Evolutionary conservation across 768 basidiomycete species (phyloP), one percentile per base, ranked within the genome.

Genomic region (Termitomyces sp.): DNA sequence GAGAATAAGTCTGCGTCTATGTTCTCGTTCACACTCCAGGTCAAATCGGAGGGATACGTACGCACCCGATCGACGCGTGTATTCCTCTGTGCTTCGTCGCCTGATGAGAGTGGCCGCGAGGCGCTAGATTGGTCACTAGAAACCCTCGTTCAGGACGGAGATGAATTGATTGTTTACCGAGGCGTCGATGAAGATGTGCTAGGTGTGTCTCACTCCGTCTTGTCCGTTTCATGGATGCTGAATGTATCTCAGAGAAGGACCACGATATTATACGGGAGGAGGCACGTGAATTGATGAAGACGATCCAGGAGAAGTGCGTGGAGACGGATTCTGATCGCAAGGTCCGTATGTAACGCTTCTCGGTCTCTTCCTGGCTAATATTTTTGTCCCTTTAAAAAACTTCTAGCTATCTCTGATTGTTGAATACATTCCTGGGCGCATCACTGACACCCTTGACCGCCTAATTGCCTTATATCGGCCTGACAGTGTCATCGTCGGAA

Each of bases 91-190:
- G 95, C 95, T 0, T 80, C 91, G 1, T 91, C 90, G 43, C 77
- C 86, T 0, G 94, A 97, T 63, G 94, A 96, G 72, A 91, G 88
- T 57, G 95, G 95, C 0, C 72, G 78, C 6, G 85, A 94, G 64
- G 95, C 96, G 0, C 74, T 98, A 8, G 92, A 97, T 55, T 99
- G 96, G 96, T 78, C 84, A n/a, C 78, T 98, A 28, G 89, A 92
- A 63, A 79, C 81, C 34, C 78, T 99, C 11, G 84, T 88, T 8
- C 88, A 91, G 69, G 89, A 91, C 55, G 91, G 91, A 1, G 96
- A 98, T 67, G 96, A 98, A 71, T 73, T 98, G 21, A 85, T 99
- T 55, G 88, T 98, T 9, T 90, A 91, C 56, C 77, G 96, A 37
- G 96, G 96, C 0, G 82, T 96, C 14, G 94, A 96, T 59, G 82